These are phyloP conservation scores for Diaporthe vexans DNA, from an alignment of 2,329 filamentous ascomycete species.

Conservation along the genomic window DNA sequence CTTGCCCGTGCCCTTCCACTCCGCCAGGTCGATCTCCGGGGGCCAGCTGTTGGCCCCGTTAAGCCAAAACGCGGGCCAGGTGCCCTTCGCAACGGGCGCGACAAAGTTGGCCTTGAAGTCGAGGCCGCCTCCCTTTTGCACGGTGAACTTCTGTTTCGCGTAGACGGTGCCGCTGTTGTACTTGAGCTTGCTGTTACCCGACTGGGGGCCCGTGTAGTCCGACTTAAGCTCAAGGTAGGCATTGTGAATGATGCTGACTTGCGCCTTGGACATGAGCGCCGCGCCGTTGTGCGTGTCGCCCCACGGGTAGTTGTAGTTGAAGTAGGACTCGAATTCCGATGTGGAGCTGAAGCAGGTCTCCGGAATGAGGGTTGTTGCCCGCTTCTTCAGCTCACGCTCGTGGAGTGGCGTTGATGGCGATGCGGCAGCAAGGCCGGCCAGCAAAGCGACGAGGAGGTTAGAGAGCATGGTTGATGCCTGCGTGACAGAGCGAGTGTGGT, in stretches of 20 bases:
- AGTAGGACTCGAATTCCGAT: constrained; percentile 55
- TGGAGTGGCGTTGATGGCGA: constrained; percentile 26
- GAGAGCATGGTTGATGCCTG: constrained; percentile 29
- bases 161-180: constrained; percentile 62
- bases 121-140: constrained; percentile 53
- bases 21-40: constrained; percentile 69
- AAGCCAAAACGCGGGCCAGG: constrained; percentile 71
- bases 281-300: constrained; percentile 68
- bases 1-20: constrained; percentile 68
- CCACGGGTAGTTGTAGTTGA: constrained; percentile 67
- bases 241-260: constrained; percentile 55
- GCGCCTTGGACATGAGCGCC: constrained; percentile 63
- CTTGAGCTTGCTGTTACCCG: constrained; percentile 57
- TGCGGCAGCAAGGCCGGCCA: constrained; percentile 35
- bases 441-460: constrained; percentile 27
- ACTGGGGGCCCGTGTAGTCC: constrained; percentile 56
- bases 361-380: constrained; percentile 52
- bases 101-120: constrained; percentile 56
- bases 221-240: constrained; percentile 61
- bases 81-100: constrained; percentile 57
- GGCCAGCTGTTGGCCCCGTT: constrained; percentile 67
- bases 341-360: constrained; percentile 53
- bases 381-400: constrained; percentile 40
- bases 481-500: background rate
- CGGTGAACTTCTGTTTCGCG: constrained; percentile 55